These are phyloP conservation scores for Aspergillus tanneri DNA, from an alignment of 2,329 filamentous ascomycete species.

Conservation along the genomic window DNA sequence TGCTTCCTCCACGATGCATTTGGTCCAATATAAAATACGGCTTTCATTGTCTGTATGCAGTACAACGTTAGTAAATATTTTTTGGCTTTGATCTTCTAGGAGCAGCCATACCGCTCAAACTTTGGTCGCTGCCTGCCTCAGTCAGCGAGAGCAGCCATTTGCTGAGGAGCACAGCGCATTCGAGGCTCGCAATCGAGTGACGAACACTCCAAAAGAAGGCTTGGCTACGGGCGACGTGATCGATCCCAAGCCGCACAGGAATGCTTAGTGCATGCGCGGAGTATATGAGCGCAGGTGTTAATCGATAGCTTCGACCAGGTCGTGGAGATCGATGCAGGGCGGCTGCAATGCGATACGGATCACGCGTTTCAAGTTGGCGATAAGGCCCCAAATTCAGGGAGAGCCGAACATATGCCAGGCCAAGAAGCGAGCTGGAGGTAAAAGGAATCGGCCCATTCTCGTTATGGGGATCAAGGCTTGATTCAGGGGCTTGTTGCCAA, in stretches of 20 bases:
- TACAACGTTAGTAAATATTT: background rate
- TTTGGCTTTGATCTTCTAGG: background rate
- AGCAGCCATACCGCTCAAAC: constrained; percentile 26
- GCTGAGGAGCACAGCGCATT: constrained; percentile 43
- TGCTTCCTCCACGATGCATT: constrained; percentile 34
- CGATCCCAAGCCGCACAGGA: constrained; percentile 38
- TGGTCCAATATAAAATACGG: constrained; percentile 33
- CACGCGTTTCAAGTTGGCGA: constrained; percentile 63
- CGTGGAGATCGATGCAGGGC: constrained; percentile 60
- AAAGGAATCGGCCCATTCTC: constrained; percentile 37
- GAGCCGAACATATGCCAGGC: constrained; percentile 34
- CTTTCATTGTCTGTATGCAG: constrained; percentile 32
- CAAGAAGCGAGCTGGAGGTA: constrained; percentile 33
- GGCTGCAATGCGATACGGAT: constrained; percentile 61
- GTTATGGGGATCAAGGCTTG: constrained; percentile 36
- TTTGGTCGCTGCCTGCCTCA: constrained; percentile 26
- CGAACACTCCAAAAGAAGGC: constrained; percentile 41
- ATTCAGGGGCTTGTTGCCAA: constrained; percentile 39
- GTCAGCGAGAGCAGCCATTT: constrained; percentile 46
- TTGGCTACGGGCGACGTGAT: constrained; percentile 38
- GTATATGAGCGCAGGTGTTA: constrained; percentile 65
- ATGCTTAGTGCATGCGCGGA: constrained; percentile 68
- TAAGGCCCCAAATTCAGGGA: constrained; percentile 57
- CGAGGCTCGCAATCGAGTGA: constrained; percentile 37
- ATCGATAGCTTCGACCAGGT: constrained; percentile 58